Percentiles rank a stretch among this genome's conserved stretches.
Evolutionary conservation across 78 protist genomes (phyloP).

Genomic region (Neovahlkampfia damariscottae): DNA sequence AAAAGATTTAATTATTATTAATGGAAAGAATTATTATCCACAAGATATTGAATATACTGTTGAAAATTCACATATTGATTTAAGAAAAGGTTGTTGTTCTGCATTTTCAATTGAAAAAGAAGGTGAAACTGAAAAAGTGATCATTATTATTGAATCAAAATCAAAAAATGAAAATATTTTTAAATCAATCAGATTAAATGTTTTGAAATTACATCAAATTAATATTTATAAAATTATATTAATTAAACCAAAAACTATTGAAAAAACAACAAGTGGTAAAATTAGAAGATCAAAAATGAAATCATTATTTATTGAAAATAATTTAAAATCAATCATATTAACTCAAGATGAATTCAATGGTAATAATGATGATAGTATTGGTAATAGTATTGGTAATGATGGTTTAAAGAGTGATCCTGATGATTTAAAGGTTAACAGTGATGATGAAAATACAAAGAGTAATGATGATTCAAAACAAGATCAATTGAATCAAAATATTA

Average conservation of each 20-base stretch:
- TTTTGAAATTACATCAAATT: background rate
- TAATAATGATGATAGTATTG: no score
- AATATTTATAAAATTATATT: background rate
- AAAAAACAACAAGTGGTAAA: constrained; percentile 19
- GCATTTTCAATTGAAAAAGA: background rate
- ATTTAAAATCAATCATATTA: background rate
- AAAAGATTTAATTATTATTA: constrained; percentile 16
- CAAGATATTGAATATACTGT: constrained; percentile 10
- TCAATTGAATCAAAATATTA: background rate
- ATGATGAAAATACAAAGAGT: no score
- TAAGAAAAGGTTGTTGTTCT: background rate
- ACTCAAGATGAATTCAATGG: background rate
- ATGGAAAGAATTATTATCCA: constrained; percentile 18
- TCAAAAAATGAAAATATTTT: background rate
- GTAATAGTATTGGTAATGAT: no score
- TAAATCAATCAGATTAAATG: background rate
- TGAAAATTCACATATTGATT: background rate
- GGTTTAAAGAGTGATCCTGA: no score
- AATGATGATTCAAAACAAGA: no score
- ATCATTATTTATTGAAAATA: background rate
- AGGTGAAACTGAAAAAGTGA: background rate
- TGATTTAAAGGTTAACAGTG: no score
- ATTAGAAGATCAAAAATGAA: background rate
- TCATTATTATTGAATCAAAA: background rate
- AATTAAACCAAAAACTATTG: background rate